These are phyloP conservation scores for Plantago rigida DNA, from an alignment of 305 asterid genomes.

Conservation along the genomic window DNA sequence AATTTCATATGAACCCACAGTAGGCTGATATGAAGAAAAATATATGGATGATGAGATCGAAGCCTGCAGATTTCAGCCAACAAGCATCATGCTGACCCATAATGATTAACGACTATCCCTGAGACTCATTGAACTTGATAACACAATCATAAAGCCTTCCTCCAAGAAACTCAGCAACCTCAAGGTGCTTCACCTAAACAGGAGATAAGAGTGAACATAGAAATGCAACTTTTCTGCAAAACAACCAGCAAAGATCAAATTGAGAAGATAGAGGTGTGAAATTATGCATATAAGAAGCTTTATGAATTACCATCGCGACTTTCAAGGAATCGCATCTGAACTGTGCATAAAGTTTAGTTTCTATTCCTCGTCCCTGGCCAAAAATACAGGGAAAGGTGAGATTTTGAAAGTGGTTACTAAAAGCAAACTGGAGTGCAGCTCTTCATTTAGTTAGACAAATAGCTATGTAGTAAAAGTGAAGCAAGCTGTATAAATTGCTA, in stretches of 20 bases:
- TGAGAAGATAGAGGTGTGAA: background rate
- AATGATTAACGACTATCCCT: conserved; percentile 22
- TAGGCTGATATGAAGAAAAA: background rate
- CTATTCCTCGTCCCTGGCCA: conserved; percentile 88
- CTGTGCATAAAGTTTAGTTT: conserved; percentile 86
- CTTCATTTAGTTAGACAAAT: too few species aligned
- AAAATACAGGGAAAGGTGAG: conserved; percentile 12
- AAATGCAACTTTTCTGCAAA: conserved; percentile 6
- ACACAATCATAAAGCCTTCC: conserved; percentile 93
- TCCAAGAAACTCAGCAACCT: conserved; percentile 93
- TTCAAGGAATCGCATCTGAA: conserved; percentile 87
- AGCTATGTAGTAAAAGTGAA: too few species aligned
- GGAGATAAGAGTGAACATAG: conserved; percentile 5
- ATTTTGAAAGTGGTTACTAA: background rate
- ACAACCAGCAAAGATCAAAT: background rate
- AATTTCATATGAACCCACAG: background rate
- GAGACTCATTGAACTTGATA: conserved; percentile 62
- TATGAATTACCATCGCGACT: conserved; percentile 70
- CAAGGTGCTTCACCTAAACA: conserved; percentile 81
- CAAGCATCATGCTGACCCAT: background rate
- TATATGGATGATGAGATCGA: background rate
- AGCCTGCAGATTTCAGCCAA: background rate
- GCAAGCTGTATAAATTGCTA: too few species aligned
- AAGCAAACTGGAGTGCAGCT: too few species aligned
- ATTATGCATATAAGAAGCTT: background rate